phyloP scores from a whole-genome alignment of 1,284 basidiomycete genomes.

The Gastroboletus turbinatus region DNA sequence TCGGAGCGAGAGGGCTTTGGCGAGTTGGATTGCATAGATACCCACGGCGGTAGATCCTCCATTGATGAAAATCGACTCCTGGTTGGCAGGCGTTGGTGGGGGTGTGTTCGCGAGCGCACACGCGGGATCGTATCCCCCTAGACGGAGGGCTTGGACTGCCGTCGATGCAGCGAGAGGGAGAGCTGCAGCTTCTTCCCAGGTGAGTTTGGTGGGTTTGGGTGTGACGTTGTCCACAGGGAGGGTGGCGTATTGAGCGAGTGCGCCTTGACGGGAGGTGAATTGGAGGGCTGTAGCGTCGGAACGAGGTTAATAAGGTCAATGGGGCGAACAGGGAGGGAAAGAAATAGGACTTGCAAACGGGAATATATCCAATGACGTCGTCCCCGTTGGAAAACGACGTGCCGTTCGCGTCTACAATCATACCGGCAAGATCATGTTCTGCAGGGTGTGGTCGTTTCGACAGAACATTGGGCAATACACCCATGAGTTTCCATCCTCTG shows the following conservation, averaged over 20 bases:
- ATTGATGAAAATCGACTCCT: constrained; percentile 59
- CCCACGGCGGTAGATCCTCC: constrained; percentile 69
- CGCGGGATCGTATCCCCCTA: constrained; percentile 20
- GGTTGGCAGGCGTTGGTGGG: constrained; percentile 37
- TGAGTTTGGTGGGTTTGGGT: constrained; percentile 47
- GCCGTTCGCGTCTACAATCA: constrained; percentile 53
- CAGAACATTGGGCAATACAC: constrained; percentile 48
- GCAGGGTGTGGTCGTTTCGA: constrained; percentile 50
- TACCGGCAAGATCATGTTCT: constrained; percentile 63
- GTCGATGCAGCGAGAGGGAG: constrained; percentile 56
- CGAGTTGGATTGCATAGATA: constrained; percentile 61
- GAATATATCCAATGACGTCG: constrained; percentile 55
- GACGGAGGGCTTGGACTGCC: constrained; percentile 50
- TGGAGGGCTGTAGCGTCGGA: constrained; percentile 9
- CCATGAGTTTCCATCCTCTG: constrained; percentile 60
- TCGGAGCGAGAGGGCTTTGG: constrained; percentile 53
- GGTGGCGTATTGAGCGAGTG: constrained; percentile 45
- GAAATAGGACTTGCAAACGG: constrained; percentile 34
- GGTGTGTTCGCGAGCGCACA: constrained; percentile 32
- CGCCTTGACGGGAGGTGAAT: constrained; percentile 5
- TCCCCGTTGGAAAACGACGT: constrained; percentile 55
- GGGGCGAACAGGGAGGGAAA: not conserved
- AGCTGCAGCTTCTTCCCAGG: constrained; percentile 55
- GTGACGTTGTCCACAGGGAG: constrained; percentile 44
- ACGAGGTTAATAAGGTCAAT: not conserved